Conservation (phyloP, 1,284 basidiomycete genomes). For the Dichomitus squalens region DNA sequence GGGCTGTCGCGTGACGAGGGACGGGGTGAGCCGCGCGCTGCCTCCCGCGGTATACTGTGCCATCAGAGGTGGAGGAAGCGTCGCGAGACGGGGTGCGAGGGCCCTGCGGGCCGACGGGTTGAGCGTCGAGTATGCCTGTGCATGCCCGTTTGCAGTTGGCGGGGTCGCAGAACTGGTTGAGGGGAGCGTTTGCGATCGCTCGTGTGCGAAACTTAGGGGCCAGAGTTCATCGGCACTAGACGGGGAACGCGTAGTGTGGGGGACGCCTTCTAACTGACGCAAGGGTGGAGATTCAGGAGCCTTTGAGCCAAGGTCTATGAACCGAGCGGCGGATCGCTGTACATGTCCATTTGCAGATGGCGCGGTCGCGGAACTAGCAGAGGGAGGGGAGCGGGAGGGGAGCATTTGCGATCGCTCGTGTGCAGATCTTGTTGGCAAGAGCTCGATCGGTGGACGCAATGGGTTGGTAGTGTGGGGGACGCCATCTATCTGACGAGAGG, state of each 20-base stretch:
- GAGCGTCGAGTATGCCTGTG: not conserved
- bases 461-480: not conserved
- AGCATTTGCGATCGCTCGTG: slow-evolving; percentile 4
- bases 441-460: not conserved
- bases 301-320: too few species aligned
- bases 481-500: slow-evolving; percentile 45
- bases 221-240: not conserved
- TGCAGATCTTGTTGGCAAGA: not conserved
- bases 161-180: not conserved
- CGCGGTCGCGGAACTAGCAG: not conserved
- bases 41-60: slow-evolving; percentile 34
- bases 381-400: too few species aligned
- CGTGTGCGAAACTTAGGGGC: not conserved
- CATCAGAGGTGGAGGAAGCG: slow-evolving; percentile 37
- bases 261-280: too few species aligned
- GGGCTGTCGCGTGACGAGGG: slow-evolving; percentile 49
- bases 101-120: slow-evolving; percentile 22
- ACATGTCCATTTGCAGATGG: not conserved
- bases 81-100: slow-evolving; percentile 32
- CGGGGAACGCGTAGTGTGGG: too few species aligned
- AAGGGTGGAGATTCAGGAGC: too few species aligned
- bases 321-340: too few species aligned
- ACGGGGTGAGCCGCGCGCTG: slow-evolving; percentile 51
- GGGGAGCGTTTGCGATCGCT: slow-evolving; percentile 7
- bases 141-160: not conserved